phyloP scores from a whole-genome alignment of 352 stramenopile genomes.

The Pythium sukuiense region DNA sequence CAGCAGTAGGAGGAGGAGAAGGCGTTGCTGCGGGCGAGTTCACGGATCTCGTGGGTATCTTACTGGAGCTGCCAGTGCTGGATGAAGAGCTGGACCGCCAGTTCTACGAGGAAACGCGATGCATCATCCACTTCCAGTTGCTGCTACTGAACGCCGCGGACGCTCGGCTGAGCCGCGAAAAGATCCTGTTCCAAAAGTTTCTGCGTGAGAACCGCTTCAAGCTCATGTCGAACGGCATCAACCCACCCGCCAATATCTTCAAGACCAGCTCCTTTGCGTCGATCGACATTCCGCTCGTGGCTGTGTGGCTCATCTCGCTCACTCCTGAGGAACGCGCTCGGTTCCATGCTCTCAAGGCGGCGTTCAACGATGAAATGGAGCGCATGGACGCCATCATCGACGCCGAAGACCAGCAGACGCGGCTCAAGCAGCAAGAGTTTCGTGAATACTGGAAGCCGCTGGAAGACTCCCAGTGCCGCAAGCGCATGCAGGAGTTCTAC shows the following conservation, averaged over 20 bases:
- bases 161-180: slow-evolving; percentile 83
- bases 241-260: slow-evolving; percentile 90
- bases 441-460: slow-evolving; percentile 57
- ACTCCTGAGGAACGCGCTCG: slow-evolving; percentile 78
- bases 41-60: slow-evolving; percentile 60
- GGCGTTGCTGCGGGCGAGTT: not conserved
- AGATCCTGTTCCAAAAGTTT: slow-evolving; percentile 94
- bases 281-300: slow-evolving; percentile 89
- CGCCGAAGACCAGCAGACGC: slow-evolving; percentile 61
- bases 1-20: not conserved
- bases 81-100: slow-evolving; percentile 73
- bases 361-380: slow-evolving; percentile 88
- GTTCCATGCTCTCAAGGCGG: slow-evolving; percentile 88
- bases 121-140: slow-evolving; percentile 91
- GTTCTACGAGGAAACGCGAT: slow-evolving; percentile 90
- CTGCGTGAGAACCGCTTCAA: slow-evolving; percentile 93
- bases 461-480: slow-evolving; percentile 67
- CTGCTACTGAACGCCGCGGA: slow-evolving; percentile 88
- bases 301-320: slow-evolving; percentile 88
- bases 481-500: slow-evolving; percentile 77
- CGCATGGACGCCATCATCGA: slow-evolving; percentile 76
- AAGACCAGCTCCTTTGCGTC: slow-evolving; percentile 85
- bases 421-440: slow-evolving; percentile 45
- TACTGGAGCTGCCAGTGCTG: slow-evolving; percentile 64
- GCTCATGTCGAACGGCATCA: slow-evolving; percentile 92